Conservation (phyloP, 1,139 yeast genomes). For the Fermentozyma sake region DNA sequence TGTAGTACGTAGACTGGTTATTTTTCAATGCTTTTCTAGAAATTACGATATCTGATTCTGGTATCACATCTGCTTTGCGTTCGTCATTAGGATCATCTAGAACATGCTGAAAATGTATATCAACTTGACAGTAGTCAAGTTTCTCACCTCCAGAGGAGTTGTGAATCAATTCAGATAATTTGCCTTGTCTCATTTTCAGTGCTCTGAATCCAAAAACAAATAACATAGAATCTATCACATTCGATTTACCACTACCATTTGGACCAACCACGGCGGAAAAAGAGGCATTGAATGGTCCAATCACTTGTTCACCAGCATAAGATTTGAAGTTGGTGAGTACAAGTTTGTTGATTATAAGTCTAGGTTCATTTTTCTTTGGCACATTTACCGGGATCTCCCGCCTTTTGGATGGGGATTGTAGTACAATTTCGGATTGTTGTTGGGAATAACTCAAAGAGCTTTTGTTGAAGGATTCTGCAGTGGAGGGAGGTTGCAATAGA, state of each 20-base stretch:
- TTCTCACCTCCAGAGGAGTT: slow-evolving; percentile 69
- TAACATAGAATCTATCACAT: slow-evolving; percentile 91
- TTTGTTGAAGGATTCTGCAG: slow-evolving; percentile 2
- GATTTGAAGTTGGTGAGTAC: slow-evolving; percentile 87
- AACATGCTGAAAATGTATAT: slow-evolving; percentile 83
- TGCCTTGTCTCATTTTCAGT: slow-evolving; percentile 93
- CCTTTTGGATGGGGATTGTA: slow-evolving; percentile 27
- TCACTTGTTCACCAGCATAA: slow-evolving; percentile 89
- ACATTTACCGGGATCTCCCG: slow-evolving; percentile 15
- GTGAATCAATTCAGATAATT: slow-evolving; percentile 85
- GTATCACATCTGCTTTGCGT: slow-evolving; percentile 32
- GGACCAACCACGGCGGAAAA: slow-evolving; percentile 99
- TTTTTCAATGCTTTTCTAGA: slow-evolving; percentile 76
- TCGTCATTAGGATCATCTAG: slow-evolving; percentile 52
- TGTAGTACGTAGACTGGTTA: slow-evolving; percentile 73
- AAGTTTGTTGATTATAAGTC: slow-evolving; percentile 72
- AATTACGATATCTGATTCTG: slow-evolving; percentile 60
- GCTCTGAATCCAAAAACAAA: slow-evolving; percentile 98
- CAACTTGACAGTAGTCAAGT: slow-evolving; percentile 78
- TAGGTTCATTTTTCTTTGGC: slow-evolving; percentile 29
- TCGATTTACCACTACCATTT: slow-evolving; percentile 96
- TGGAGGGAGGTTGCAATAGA: too few species aligned
- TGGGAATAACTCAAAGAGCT: slow-evolving; percentile 24
- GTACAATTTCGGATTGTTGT: slow-evolving; percentile 23
- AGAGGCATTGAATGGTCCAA: slow-evolving; percentile 92